A percentile compares a stretch with the other conserved stretches of the same genome.
phyloP scores from a whole-genome alignment of 495 filamentous ascomycete genomes.

The Parathielavia appendiculata region DNA sequence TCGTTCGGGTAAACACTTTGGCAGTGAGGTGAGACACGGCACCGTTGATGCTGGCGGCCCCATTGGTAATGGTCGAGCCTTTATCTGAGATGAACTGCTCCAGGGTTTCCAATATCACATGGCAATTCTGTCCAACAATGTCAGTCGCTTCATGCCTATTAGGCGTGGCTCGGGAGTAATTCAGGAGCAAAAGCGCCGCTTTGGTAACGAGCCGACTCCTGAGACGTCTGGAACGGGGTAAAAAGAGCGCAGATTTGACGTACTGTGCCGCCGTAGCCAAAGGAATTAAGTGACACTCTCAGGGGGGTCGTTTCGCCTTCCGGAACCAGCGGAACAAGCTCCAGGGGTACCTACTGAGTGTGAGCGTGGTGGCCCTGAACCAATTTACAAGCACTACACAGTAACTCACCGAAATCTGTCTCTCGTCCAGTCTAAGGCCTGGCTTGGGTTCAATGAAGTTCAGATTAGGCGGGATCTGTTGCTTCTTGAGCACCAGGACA shows the following conservation, averaged over 20 bases:
- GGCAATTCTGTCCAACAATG: slow-evolving; percentile 24
- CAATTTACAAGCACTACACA: no score
- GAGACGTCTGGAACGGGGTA: no score
- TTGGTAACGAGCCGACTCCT: no score
- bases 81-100: slow-evolving; percentile 23
- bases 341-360: not conserved
- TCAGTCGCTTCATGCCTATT: no score
- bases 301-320: slow-evolving; percentile 10
- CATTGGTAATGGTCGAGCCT: not conserved
- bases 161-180: no score
- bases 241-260: no score
- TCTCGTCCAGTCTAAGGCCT: slow-evolving; percentile 37
- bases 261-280: slow-evolving; percentile 39
- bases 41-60: not conserved
- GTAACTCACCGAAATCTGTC: not conserved
- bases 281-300: slow-evolving; percentile 34
- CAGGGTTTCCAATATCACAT: slow-evolving; percentile 35
- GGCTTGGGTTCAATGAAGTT: slow-evolving; percentile 41
- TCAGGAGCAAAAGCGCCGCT: no score
- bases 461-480: slow-evolving; percentile 37
- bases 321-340: slow-evolving; percentile 15
- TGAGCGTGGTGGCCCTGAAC: not conserved
- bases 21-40: not conserved
- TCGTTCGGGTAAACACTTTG: no score
- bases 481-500: slow-evolving; percentile 48